Evolutionary conservation across 306 rosid species (phyloP).

Genomic region (Aeschynomene evenia): DNA sequence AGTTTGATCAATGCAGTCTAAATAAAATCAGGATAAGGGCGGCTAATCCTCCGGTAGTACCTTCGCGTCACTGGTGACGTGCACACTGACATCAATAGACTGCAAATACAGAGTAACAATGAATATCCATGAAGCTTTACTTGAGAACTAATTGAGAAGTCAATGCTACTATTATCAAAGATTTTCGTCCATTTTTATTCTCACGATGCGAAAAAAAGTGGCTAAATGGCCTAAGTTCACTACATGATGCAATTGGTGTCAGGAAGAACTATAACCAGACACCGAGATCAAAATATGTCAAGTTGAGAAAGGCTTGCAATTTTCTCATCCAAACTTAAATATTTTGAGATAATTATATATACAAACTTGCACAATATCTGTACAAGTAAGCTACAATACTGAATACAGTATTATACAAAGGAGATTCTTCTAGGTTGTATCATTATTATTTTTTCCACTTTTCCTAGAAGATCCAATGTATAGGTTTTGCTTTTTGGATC

Average conservation of each 20-base stretch:
- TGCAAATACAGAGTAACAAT: conserved; percentile 46
- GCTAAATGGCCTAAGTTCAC: background rate
- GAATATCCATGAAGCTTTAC: conserved; percentile 17
- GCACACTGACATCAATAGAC: conserved; percentile 89
- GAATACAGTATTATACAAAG: background rate
- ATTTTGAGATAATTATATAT: background rate
- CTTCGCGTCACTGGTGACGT: conserved; percentile 79
- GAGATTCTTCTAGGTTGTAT: background rate
- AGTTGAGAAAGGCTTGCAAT: background rate
- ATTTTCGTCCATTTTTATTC: background rate
- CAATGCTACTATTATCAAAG: conserved; percentile 1
- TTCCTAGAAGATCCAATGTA: background rate
- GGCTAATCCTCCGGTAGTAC: conserved; percentile 43
- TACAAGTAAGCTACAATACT: background rate
- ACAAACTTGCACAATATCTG: background rate
- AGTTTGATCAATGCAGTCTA: background rate
- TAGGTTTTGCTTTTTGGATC: background rate
- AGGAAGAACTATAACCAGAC: background rate
- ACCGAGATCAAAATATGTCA: background rate
- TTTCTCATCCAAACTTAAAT: background rate
- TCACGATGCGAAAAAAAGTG: background rate
- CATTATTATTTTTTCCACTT: background rate
- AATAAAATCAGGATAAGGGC: background rate
- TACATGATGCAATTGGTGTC: background rate
- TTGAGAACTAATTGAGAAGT: background rate